Conservation (phyloP, 2,329 filamentous ascomycete genomes). For the Penicillium sp. region DNA sequence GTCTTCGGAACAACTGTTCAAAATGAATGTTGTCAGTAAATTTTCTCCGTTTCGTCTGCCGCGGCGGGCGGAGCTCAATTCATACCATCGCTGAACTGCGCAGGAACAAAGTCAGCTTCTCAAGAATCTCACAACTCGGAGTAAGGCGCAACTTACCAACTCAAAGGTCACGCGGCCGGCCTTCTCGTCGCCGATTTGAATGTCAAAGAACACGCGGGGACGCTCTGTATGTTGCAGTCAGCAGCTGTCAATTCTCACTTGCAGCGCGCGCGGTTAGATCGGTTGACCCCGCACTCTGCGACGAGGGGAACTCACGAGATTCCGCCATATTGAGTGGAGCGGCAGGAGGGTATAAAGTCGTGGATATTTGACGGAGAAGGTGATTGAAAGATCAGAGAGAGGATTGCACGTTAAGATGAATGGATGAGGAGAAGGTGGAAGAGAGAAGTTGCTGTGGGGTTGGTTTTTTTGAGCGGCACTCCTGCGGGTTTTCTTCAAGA, state of each 20-base stretch:
- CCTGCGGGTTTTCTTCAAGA: slow-evolving; percentile 40
- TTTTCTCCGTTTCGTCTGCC: neutral
- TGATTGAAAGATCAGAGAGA: neutral
- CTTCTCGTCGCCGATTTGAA: slow-evolving; percentile 74
- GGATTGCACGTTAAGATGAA: slow-evolving; percentile 5
- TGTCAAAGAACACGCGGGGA: slow-evolving; percentile 89
- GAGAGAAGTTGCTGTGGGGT: slow-evolving; percentile 18
- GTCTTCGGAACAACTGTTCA: slow-evolving; percentile 81
- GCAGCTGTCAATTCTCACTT: slow-evolving; percentile 21
- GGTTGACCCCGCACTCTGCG: slow-evolving; percentile 31
- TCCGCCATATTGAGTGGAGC: slow-evolving; percentile 39
- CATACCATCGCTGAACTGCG: slow-evolving; percentile 55
- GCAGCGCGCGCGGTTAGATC: slow-evolving; percentile 19
- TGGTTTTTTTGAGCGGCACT: slow-evolving; percentile 8
- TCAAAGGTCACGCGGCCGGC: slow-evolving; percentile 84
- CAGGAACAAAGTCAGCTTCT: slow-evolving; percentile 26
- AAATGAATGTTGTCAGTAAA: neutral
- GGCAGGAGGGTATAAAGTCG: slow-evolving; percentile 3
- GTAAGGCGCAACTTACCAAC: slow-evolving; percentile 60
- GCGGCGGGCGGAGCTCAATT: slow-evolving; percentile 10
- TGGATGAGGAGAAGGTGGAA: slow-evolving; percentile 8
- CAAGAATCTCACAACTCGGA: slow-evolving; percentile 7
- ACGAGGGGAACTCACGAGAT: slow-evolving; percentile 35
- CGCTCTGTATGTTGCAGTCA: slow-evolving; percentile 53
- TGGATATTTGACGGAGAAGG: slow-evolving; percentile 1